Evolutionary conservation across 495 filamentous ascomycete species (phyloP), one percentile per base, ranked within the genome.

Genomic region (Penicillium coffeae): DNA sequence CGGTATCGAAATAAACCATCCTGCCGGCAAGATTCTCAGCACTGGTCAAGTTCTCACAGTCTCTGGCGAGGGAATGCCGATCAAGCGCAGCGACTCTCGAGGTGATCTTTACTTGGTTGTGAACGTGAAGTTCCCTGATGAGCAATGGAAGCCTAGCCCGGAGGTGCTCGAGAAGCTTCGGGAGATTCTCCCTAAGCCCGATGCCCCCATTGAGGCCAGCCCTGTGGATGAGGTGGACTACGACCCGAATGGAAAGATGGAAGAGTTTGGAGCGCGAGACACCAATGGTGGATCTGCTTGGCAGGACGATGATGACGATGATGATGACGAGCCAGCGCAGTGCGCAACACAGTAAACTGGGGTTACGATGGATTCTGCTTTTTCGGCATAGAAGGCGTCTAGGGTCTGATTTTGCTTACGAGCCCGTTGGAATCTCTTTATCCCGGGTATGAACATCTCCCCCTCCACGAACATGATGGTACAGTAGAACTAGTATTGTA

Each of bases 31-130:
- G 65, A 68, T 95, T 36, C 64, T 98, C 10, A 81, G 78, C 15
- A 89, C 92, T 2, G 85, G 81, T 13, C 87, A 97, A 56, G 79
- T 90, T 12, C 75, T 98, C 50, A 95, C 89, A 69, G 72, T 98
- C 3, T 61, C 74, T 3, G 89, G 88, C 22, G 93, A 98, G 65
- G 93, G 93, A 37, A 98, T 98, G 93, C 92, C 94, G 6, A 59
- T 80, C 49, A 96, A 96, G 76, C 83, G 84, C 51, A 85, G 82
- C 46, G 93, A 98, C 25, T 55, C 65, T 4, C 88, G 83, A 58
- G 93, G 93, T 13, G 90, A 97, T 58, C 75, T 98, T 7, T 98
- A 90, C 65, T 76, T 98, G 21, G 62, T 85, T 15, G 84, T 96
- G 45, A 84, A 95, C 58, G 75, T 98, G 51, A 82, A 89, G 37